Conservation (phyloP, 2,329 filamentous ascomycete genomes). For the Gliomastix tumulicola region DNA sequence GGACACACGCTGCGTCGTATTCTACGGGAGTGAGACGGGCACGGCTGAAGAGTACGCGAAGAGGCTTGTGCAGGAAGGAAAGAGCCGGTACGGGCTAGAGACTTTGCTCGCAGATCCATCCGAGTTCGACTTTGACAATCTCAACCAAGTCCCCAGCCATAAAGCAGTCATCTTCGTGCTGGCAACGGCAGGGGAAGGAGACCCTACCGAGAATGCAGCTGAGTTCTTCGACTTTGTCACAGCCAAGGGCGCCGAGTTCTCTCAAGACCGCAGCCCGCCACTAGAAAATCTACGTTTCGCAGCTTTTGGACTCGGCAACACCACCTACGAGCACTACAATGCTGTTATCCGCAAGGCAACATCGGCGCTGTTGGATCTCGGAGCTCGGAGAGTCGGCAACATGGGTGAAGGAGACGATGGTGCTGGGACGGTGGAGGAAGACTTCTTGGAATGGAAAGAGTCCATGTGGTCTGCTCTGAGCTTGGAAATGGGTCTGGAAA, state of each 20-base stretch:
- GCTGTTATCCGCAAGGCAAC: constrained; percentile 15
- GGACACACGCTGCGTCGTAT: constrained; percentile 61
- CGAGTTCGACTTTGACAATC: constrained; percentile 32
- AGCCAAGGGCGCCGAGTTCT: constrained; percentile 2
- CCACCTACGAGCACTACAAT: constrained; percentile 25
- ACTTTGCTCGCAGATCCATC: constrained; percentile 64
- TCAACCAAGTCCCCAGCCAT: constrained; percentile 14
- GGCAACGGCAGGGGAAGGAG: constrained; percentile 26
- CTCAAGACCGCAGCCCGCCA: neutral
- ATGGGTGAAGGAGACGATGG: constrained; percentile 19
- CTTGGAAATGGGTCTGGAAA: constrained; percentile 11
- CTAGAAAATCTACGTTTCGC: constrained; percentile 14
- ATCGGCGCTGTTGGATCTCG: constrained; percentile 10
- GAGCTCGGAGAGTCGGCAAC: constrained; percentile 12
- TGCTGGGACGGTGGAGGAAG: constrained; percentile 17
- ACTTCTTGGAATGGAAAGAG: constrained; percentile 22
- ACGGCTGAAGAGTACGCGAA: constrained; percentile 89
- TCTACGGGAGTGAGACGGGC: constrained; percentile 88
- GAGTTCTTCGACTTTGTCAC: constrained; percentile 15
- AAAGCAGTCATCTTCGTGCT: constrained; percentile 22
- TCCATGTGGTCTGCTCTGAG: constrained; percentile 10
- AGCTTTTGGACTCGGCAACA: constrained; percentile 24
- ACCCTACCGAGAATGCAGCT: constrained; percentile 23
- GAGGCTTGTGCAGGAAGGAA: constrained; percentile 79
- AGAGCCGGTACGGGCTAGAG: constrained; percentile 78